phyloP scores from a whole-genome alignment of 2,329 filamentous ascomycete species.

The Scedosporium minutisporum region DNA sequence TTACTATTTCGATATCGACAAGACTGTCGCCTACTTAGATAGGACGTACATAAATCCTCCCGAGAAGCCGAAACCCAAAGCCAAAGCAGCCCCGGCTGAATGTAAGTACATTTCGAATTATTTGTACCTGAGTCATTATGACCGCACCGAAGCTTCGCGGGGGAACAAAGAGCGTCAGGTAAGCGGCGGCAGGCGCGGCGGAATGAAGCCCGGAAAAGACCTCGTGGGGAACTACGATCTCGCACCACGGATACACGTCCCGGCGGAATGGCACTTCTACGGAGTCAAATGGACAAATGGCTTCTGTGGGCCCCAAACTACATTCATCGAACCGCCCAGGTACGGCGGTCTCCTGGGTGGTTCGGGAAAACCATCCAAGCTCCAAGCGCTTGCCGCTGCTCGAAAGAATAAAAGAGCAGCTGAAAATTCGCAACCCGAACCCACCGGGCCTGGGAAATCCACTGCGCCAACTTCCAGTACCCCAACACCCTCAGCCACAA shows the following conservation, averaged over 20 bases:
- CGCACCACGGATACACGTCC: slow-evolving; percentile 1
- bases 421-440: slow-evolving; percentile 36
- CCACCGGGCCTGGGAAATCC: not conserved
- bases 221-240: slow-evolving; percentile 5
- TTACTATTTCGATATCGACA: slow-evolving; percentile 89
- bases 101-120: slow-evolving; percentile 24
- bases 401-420: slow-evolving; percentile 68
- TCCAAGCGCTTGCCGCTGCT: slow-evolving; percentile 80
- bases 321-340: slow-evolving; percentile 45
- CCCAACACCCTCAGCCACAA: not conserved
- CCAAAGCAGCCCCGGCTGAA: slow-evolving; percentile 29
- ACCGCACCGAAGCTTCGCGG: slow-evolving; percentile 13
- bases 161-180: slow-evolving; percentile 18
- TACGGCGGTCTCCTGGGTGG: slow-evolving; percentile 70
- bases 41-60: slow-evolving; percentile 47
- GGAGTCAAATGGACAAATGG: slow-evolving; percentile 81
- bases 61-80: slow-evolving; percentile 26
- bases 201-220: not conserved
- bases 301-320: slow-evolving; percentile 53
- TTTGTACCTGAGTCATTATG: slow-evolving; percentile 1
- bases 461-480: not conserved
- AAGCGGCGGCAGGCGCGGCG: slow-evolving; percentile 8
- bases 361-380: slow-evolving; percentile 71
- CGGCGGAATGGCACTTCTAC: slow-evolving; percentile 50
- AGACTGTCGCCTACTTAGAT: slow-evolving; percentile 70